Evolutionary conservation across 2,329 filamentous ascomycete species (phyloP).

Genomic region (Fusarium proliferatum): DNA sequence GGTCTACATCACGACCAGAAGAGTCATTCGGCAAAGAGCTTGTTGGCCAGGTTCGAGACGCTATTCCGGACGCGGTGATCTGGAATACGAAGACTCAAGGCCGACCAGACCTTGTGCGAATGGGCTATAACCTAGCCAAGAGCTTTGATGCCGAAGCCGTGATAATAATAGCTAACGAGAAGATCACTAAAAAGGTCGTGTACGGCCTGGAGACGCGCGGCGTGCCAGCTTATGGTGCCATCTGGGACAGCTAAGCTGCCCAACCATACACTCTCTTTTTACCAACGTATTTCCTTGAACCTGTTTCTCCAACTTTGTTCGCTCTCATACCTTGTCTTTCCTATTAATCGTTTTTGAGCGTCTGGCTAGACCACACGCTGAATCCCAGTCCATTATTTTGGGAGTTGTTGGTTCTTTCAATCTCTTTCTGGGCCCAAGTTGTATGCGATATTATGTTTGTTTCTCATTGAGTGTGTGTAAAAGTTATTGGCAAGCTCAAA

Average conservation of each 20-base stretch:
- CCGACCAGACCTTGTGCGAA: conserved; percentile 66
- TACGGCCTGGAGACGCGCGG: conserved; percentile 75
- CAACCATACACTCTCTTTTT: neutral
- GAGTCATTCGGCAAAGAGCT: conserved; percentile 71
- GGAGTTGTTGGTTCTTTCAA: conserved; percentile 3
- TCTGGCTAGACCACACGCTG: neutral
- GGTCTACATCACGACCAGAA: conserved; percentile 72
- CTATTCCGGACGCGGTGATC: conserved; percentile 72
- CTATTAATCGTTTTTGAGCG: neutral
- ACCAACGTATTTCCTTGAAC: conserved; percentile 7
- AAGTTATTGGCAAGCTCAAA: conserved; percentile 4
- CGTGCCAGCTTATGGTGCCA: conserved; percentile 76
- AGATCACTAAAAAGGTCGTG: conserved; percentile 74
- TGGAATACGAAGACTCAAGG: conserved; percentile 72
- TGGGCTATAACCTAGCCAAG: conserved; percentile 64
- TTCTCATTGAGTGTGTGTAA: neutral
- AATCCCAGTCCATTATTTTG: neutral
- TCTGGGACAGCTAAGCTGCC: conserved; percentile 68
- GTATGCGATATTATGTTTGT: neutral
- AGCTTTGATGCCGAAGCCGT: conserved; percentile 74
- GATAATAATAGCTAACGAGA: conserved; percentile 78
- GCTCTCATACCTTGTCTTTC: neutral
- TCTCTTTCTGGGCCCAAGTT: neutral
- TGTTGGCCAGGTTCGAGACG: conserved; percentile 63
- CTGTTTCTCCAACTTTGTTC: neutral